Evolutionary conservation across 2,329 filamentous ascomycete genomes (phyloP).

Genomic region (Xylaria sp.): DNA sequence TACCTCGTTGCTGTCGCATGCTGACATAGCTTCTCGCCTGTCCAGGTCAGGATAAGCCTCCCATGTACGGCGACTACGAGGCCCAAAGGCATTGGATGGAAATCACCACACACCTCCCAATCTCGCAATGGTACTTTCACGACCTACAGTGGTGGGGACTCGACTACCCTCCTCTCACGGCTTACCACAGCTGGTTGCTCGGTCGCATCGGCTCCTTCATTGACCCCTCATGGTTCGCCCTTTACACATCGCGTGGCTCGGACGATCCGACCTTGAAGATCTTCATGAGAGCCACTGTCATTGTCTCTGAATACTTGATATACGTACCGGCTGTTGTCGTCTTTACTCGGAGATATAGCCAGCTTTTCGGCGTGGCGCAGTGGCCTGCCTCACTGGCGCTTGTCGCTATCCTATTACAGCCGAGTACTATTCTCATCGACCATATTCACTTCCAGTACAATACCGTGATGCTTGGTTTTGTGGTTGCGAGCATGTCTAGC

Average conservation of each 20-base stretch:
- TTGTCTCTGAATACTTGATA: constrained; percentile 87
- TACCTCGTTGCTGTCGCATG: not conserved
- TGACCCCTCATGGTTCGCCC: constrained; percentile 84
- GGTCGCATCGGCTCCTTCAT: constrained; percentile 83
- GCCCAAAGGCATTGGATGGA: constrained; percentile 99
- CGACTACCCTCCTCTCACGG: constrained; percentile 96
- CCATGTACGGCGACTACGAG: constrained; percentile 97
- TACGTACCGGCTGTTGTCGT: constrained; percentile 86
- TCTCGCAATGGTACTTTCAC: constrained; percentile 98
- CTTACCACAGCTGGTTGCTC: constrained; percentile 96
- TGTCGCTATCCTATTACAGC: constrained; percentile 90
- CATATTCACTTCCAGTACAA: constrained; percentile 92
- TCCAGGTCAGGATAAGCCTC: constrained; percentile 76
- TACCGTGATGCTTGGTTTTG: constrained; percentile 94
- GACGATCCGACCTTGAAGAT: constrained; percentile 84
- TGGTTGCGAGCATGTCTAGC: constrained; percentile 85
- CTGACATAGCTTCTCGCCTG: constrained; percentile 4
- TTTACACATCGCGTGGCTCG: constrained; percentile 80
- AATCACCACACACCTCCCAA: constrained; percentile 83
- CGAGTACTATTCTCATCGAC: constrained; percentile 87
- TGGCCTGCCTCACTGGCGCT: constrained; percentile 88
- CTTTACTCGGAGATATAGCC: constrained; percentile 82
- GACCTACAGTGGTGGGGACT: constrained; percentile 97
- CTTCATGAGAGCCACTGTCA: constrained; percentile 92
- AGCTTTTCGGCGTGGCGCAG: constrained; percentile 74